These are phyloP conservation scores for Cladosporium oxysporum DNA, from an alignment of 2,329 filamentous ascomycete genomes.

Conservation along the genomic window DNA sequence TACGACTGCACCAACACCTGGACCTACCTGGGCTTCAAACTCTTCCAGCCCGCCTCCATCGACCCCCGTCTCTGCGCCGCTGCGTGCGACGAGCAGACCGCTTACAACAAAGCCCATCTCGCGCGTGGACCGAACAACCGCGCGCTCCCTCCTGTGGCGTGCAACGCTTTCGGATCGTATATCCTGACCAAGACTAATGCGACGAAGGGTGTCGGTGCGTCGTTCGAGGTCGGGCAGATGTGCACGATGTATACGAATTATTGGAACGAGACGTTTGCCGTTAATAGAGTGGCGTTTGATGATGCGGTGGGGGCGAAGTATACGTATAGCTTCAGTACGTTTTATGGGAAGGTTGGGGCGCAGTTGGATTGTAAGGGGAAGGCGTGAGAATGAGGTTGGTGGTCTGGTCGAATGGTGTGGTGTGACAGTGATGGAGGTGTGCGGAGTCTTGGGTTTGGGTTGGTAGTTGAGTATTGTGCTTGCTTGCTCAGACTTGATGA, in stretches of 20 bases:
- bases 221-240: slow-evolving; percentile 10
- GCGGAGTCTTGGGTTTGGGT: neutral
- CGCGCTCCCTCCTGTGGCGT: neutral
- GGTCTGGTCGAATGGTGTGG: neutral
- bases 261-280: slow-evolving; percentile 11
- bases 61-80: slow-evolving; percentile 36
- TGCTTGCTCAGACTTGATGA: too few species aligned
- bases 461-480: neutral
- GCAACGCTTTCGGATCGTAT: slow-evolving; percentile 17
- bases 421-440: neutral
- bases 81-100: slow-evolving; percentile 27
- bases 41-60: slow-evolving; percentile 32
- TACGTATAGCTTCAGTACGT: neutral
- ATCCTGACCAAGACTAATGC: slow-evolving; percentile 14
- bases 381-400: neutral
- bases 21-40: slow-evolving; percentile 32
- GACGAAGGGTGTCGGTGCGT: neutral
- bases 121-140: too few species aligned
- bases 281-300: neutral
- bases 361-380: neutral
- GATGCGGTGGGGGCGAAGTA: neutral
- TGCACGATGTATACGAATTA: slow-evolving; percentile 12
- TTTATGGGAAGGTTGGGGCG: slow-evolving; percentile 5
- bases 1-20: slow-evolving; percentile 26
- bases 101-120: neutral